Conservation (phyloP, 257 asterid genomes). For the Solanum corneliomulleri region DNA sequence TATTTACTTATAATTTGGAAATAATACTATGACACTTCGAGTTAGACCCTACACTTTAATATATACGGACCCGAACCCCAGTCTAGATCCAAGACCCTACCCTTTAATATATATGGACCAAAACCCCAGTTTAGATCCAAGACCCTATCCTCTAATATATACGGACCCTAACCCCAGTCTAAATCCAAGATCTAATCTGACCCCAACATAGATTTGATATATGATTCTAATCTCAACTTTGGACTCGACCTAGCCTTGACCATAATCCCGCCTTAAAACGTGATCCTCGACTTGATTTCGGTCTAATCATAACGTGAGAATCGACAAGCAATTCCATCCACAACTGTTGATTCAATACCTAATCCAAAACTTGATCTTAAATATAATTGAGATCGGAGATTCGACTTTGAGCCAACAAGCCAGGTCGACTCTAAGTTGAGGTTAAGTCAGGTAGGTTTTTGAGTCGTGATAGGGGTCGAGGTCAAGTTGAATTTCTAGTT, state of each 20-base stretch:
- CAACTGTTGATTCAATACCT: not conserved
- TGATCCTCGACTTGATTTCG: not conserved
- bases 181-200: not conserved
- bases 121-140: not conserved
- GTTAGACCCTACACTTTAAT: not conserved
- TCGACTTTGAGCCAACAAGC: not conserved
- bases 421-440: not conserved
- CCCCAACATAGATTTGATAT: not conserved
- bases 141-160: not conserved
- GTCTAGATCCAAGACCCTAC: not conserved
- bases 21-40: not conserved
- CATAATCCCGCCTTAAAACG: not conserved
- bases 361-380: not conserved
- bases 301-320: not conserved
- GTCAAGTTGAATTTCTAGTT: not conserved
- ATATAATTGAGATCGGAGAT: not conserved
- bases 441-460: not conserved
- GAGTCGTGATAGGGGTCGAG: not conserved
- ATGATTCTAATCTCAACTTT: not conserved
- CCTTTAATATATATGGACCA: too few relatives aligned
- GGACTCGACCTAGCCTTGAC: not conserved
- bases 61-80: not conserved
- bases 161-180: not conserved
- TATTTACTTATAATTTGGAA: not conserved
- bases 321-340: not conserved